Conservation (phyloP, 805 yeast genomes). For the Candida silvatica region DNA sequence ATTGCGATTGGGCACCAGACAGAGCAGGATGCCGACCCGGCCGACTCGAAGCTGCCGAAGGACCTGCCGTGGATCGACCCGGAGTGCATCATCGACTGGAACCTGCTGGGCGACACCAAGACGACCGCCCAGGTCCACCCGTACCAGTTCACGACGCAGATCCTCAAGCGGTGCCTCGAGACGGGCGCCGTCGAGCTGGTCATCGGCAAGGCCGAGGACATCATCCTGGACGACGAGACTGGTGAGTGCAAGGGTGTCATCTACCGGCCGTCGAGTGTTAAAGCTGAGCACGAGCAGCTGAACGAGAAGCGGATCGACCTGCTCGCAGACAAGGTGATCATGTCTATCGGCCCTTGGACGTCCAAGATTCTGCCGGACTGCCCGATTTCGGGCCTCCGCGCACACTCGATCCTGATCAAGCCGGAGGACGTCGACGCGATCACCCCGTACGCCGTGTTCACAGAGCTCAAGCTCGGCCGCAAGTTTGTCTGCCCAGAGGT, state of each 20-base stretch:
- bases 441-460: slow-evolving; percentile 90
- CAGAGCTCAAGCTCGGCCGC: slow-evolving; percentile 67
- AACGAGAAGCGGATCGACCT: slow-evolving; percentile 35
- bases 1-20: slow-evolving; percentile 19
- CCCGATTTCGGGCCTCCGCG: slow-evolving; percentile 89
- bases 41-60: slow-evolving; percentile 33
- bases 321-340: slow-evolving; percentile 66
- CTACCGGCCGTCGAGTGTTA: slow-evolving; percentile 36
- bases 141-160: slow-evolving; percentile 79
- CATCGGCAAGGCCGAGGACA: slow-evolving; percentile 73
- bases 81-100: slow-evolving; percentile 60
- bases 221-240: slow-evolving; percentile 50
- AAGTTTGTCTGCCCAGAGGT: slow-evolving; percentile 86
- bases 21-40: background rate
- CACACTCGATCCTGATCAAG: slow-evolving; percentile 87
- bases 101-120: slow-evolving; percentile 72
- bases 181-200: slow-evolving; percentile 77
- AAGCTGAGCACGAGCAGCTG: slow-evolving; percentile 23
- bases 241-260: slow-evolving; percentile 67
- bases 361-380: slow-evolving; percentile 84
- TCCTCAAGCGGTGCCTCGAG: slow-evolving; percentile 72
- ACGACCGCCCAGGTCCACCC: slow-evolving; percentile 98
- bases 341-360: slow-evolving; percentile 97
- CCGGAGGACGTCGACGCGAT: slow-evolving; percentile 66
- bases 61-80: slow-evolving; percentile 73